A percentile compares a stretch with the other conserved stretches of the same genome.
These are phyloP conservation scores for Pestalotiopsis sp. DNA, from an alignment of 2,329 filamentous ascomycete species.

Conservation along the genomic window DNA sequence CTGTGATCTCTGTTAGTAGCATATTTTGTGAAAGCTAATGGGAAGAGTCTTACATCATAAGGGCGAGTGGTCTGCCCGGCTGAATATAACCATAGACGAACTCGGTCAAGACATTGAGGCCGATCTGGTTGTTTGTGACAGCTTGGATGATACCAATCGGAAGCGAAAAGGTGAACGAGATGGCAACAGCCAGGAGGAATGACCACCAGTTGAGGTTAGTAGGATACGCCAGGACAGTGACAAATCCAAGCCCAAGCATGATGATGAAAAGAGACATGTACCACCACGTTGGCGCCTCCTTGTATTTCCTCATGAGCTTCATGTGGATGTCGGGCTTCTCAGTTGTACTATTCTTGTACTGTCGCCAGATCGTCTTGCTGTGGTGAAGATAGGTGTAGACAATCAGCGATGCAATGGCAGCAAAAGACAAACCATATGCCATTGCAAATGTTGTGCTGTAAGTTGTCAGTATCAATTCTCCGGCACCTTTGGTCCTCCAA, in stretches of 20 bases:
- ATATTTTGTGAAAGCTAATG: background rate
- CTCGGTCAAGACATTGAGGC: constrained; percentile 75
- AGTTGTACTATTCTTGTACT: constrained; percentile 59
- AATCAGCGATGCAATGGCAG: constrained; percentile 70
- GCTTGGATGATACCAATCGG: constrained; percentile 73
- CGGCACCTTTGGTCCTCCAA: background rate
- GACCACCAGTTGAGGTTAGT: constrained; percentile 76
- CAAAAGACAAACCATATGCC: constrained; percentile 72
- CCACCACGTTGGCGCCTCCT: constrained; percentile 67
- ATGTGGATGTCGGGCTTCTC: constrained; percentile 68
- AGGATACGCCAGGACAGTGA: constrained; percentile 60
- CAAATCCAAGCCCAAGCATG: constrained; percentile 55
- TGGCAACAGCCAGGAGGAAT: constrained; percentile 66
- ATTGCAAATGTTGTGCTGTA: constrained; percentile 70
- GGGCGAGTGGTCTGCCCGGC: constrained; percentile 69
- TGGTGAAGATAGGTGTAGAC: constrained; percentile 70
- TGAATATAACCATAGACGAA: constrained; percentile 78
- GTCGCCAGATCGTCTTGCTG: constrained; percentile 65
- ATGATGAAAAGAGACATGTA: constrained; percentile 59
- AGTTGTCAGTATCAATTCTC: background rate
- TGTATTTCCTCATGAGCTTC: constrained; percentile 65
- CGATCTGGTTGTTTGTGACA: constrained; percentile 71
- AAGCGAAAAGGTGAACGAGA: constrained; percentile 65
- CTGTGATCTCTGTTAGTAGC: constrained; percentile 35
- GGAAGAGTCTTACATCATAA: constrained; percentile 63